These are phyloP conservation scores for Medicago truncatula DNA, from an alignment of 306 rosid genomes.

Conservation along the genomic window DNA sequence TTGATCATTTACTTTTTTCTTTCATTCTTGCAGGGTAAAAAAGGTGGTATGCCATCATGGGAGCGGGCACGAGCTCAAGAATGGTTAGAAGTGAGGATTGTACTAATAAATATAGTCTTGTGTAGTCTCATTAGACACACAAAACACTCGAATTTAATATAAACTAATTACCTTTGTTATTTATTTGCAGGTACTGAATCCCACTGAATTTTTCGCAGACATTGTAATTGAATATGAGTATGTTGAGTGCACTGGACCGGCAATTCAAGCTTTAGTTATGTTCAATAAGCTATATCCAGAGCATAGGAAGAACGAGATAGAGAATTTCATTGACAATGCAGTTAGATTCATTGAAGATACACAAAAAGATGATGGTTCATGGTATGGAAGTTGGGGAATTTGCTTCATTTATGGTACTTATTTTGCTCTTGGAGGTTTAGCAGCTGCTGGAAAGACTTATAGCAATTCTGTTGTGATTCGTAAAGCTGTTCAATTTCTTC, in stretches of 20 bases:
- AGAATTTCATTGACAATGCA: slow-evolving; percentile 45
- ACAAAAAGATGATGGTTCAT: slow-evolving; percentile 52
- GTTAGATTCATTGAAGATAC: slow-evolving; percentile 46
- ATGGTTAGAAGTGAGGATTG: slow-evolving; percentile 68
- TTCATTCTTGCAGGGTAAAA: slow-evolving; percentile 51
- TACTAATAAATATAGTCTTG: not conserved
- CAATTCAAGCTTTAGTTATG: slow-evolving; percentile 53
- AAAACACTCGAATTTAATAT: not conserved
- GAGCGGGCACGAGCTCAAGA: slow-evolving; percentile 65
- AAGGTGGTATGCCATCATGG: slow-evolving; percentile 57
- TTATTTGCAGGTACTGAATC: slow-evolving; percentile 47
- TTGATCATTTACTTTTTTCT: not conserved
- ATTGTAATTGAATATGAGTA: slow-evolving; percentile 55
- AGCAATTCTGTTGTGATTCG: slow-evolving; percentile 51
- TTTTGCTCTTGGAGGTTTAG: slow-evolving; percentile 68
- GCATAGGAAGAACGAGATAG: slow-evolving; percentile 54
- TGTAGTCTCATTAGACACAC: too few relatives aligned
- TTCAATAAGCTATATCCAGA: slow-evolving; percentile 53
- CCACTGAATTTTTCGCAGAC: slow-evolving; percentile 47
- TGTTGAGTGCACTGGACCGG: slow-evolving; percentile 60
- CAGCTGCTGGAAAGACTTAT: slow-evolving; percentile 64
- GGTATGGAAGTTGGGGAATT: slow-evolving; percentile 72
- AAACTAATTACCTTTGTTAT: not conserved
- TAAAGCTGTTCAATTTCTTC: slow-evolving; percentile 59
- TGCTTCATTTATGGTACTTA: slow-evolving; percentile 68